Base-by-base conservation (phyloP, 2,329 filamentous ascomycete species). In the Cadophora sp. region DNA sequence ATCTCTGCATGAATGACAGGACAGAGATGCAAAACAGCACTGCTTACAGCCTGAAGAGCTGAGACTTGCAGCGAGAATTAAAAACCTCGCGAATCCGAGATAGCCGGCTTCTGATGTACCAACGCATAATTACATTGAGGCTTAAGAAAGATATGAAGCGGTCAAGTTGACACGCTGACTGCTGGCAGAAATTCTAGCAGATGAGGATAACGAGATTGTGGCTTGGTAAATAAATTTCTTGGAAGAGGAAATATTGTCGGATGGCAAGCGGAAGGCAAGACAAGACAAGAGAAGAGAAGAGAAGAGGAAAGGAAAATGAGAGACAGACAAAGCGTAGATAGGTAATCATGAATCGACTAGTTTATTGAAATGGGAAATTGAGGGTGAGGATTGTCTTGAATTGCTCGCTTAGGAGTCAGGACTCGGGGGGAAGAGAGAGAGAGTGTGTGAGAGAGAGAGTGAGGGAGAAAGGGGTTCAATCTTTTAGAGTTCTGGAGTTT, bases 31-130 rank as follows among this genome's bases (percentile, higher is more conserved):
- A 64, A 70, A 64, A 67, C 62, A 22, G 33, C 33, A 41, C 50
- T 39, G 27, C 27, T 47, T 58, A 68, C 65, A 66, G 55, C 48
- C 63, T 64, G 59, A 58, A 67, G 33, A 65, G 47, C 59, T 67
- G 67, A 69, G 59, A 71, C 62, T 43, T 53, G 51, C 64, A 66
- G 58, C 18, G 33, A 27, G 20, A 62, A 48, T 58, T 36, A 45
- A 62, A 48, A 66, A 66, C 63, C 20, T 66, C 47, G 43, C 62
- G 55, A 67, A 67, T 70, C 62, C 59, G 50, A 16, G 45, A 47
- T 50, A 55, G 53, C 45, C 6, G 30, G 59, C 47, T 47, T 53
- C 18, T 41, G 36, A 39, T 41, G 53, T n/a, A 24, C 20, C 20
- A 58, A 24, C 27, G 50, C 50, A 53, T 53, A n/a, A 11, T 8